Percentiles rank a stretch among this genome's conserved stretches.
phyloP scores from a whole-genome alignment of 768 basidiomycete species.

The Hydnum rufescens region DNA sequence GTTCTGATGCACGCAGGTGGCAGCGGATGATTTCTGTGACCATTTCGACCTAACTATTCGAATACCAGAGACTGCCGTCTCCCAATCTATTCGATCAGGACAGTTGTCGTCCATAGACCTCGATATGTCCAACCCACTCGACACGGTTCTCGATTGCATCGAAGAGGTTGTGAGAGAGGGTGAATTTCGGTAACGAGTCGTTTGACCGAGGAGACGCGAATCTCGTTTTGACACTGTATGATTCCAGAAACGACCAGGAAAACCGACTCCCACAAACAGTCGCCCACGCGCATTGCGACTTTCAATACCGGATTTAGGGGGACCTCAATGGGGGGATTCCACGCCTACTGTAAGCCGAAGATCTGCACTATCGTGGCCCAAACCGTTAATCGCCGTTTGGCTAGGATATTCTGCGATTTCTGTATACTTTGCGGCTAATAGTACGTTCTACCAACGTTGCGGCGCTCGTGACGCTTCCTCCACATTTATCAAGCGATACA shows the following conservation, averaged over 20 bases:
- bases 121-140: too few species aligned
- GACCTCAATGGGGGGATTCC: conserved; percentile 50
- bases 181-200: too few species aligned
- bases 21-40: conserved; percentile 39
- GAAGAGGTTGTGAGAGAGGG: too few species aligned
- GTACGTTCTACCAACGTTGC: conserved; percentile 37
- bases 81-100: conserved; percentile 18
- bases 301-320: conserved; percentile 8
- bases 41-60: conserved; percentile 53
- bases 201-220: too few species aligned
- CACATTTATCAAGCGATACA: conserved; percentile 28
- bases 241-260: too few species aligned
- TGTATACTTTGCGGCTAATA: conserved; percentile 43
- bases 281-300: neutral
- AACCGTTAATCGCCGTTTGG: neutral
- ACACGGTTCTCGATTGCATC: too few species aligned
- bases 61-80: conserved; percentile 32
- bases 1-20: neutral
- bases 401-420: conserved; percentile 47
- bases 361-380: neutral
- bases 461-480: conserved; percentile 46
- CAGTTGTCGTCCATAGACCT: neutral
- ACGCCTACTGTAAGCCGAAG: conserved; percentile 28
- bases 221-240: too few species aligned
- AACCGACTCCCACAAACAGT: neutral